phyloP scores from a whole-genome alignment of 805 yeast genomes.

The Ogataea henricii region DNA sequence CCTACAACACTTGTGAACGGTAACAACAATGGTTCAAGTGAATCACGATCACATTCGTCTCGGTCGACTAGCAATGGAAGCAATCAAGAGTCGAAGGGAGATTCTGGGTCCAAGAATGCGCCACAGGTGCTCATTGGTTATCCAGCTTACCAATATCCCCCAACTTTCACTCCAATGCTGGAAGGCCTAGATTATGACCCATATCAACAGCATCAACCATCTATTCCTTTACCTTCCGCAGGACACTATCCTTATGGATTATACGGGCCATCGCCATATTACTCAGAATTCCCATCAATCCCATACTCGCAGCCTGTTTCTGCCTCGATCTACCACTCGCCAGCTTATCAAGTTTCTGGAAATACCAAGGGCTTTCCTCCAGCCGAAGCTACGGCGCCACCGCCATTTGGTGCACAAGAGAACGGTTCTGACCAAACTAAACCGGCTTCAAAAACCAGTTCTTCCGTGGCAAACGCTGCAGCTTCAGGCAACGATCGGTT shows the following conservation, averaged over 20 bases:
- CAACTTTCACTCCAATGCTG: constrained; percentile 16
- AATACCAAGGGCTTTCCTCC: constrained; percentile 22
- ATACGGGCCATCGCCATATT: constrained; percentile 25
- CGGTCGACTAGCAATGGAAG: constrained; percentile 11
- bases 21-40: constrained; percentile 10
- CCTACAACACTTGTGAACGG: constrained; percentile 18
- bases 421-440: not conserved
- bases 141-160: constrained; percentile 16
- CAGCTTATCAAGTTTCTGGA: constrained; percentile 14
- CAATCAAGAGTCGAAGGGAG: constrained; percentile 7
- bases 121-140: constrained; percentile 21
- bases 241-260: constrained; percentile 24
- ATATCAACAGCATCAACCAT: constrained; percentile 16
- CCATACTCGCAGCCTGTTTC: constrained; percentile 18
- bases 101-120: not conserved
- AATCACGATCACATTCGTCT: constrained; percentile 11
- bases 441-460: not conserved
- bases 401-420: constrained; percentile 1
- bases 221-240: constrained; percentile 19
- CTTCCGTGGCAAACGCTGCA: not conserved
- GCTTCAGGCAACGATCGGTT: constrained; percentile 12
- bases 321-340: constrained; percentile 18
- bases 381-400: constrained; percentile 17
- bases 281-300: constrained; percentile 18
- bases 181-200: constrained; percentile 22